Percentiles rank a stretch among this genome's conserved stretches.
These are phyloP conservation scores for Globisporangium barbulae DNA, from an alignment of 352 stramenopile genomes.

Conservation along the genomic window DNA sequence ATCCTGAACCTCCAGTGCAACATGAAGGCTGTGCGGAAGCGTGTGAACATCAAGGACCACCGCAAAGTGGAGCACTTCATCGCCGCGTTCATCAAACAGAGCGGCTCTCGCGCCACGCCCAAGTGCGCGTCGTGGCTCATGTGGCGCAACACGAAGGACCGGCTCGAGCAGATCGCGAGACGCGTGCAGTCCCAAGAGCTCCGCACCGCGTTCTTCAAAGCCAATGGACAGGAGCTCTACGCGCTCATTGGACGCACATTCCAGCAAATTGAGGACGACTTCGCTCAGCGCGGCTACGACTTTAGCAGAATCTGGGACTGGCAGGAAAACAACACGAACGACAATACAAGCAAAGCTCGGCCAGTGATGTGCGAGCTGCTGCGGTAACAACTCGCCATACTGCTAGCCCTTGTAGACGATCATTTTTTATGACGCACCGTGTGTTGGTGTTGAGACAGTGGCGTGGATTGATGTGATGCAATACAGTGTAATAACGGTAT, in stretches of 20 bases:
- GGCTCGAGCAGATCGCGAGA: conserved; percentile 4
- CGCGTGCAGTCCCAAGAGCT: conserved; percentile 8
- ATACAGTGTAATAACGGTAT: no score
- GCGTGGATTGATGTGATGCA: no score
- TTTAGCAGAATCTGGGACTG: conserved; percentile 5
- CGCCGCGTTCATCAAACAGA: conserved; percentile 11
- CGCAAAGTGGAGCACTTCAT: conserved; percentile 15
- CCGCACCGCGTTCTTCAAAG: not conserved
- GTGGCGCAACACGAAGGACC: conserved; percentile 10
- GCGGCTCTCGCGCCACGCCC: not conserved
- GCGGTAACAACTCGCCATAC: not conserved
- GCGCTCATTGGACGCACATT: conserved; percentile 1
- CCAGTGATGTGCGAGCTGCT: not conserved
- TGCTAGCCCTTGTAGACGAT: no score
- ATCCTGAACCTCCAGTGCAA: conserved; percentile 14
- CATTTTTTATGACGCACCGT: no score
- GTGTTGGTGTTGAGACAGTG: no score
- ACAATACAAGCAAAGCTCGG: not conserved
- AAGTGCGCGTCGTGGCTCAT: conserved; percentile 8
- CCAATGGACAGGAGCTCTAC: conserved; percentile 1
- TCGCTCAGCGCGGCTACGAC: not conserved
- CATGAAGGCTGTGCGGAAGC: conserved; percentile 1
- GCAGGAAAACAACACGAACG: not conserved
- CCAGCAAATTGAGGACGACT: conserved; percentile 5
- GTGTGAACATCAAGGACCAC: conserved; percentile 13